Evolutionary conservation across 495 filamentous ascomycete genomes (phyloP), one percentile per base, ranked within the genome.

Genomic region (Xylaria scruposa): DNA sequence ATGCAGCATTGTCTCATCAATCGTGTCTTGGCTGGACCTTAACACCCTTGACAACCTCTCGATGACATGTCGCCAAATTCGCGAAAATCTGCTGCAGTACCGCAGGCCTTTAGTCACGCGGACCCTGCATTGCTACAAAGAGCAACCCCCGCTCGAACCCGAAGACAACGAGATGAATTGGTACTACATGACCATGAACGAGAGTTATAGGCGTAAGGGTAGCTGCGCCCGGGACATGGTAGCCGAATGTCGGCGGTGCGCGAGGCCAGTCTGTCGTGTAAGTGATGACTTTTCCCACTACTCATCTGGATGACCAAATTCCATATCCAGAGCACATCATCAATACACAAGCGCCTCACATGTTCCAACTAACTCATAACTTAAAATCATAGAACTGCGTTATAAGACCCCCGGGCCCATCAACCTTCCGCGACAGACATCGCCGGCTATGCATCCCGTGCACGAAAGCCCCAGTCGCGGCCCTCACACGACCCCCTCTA

Each of bases 221-320:
- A 85, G 85, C 72, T 97, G 94, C 76, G 94, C 94, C 47, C 84
- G 92, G 42, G 94, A 97, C 79, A 86, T 96, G 89, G 94, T 97
- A 4, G 87, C 83, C 19, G 92, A 91, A 73, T 97, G 94, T 81
- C 89, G 93, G 29, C 85, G 90, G 36, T 97, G 94, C 80, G 89
- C 87, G 8, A 91, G 82, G 61, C 83, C 92, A 17, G 90, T 96
- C 15, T 97, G 94, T 77, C 86, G 94, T 77, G 94, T 97, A 83
- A 80, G 89, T 33, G 47, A 40, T 29, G 19, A 0, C 5, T 8
- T 0, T 47, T 46, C 3, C 49, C n/a, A n/a, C n/a, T n/a, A n/a
- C n/a, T 54, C 12, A 56, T 29, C 15, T 17, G 4, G 49, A 56
- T 56, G 53, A 31, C 17, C 12, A 29, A 68, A 15, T 36, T 59